These are phyloP conservation scores for Tricholoma terreum DNA, from an alignment of 768 basidiomycete genomes.

Conservation along the genomic window DNA sequence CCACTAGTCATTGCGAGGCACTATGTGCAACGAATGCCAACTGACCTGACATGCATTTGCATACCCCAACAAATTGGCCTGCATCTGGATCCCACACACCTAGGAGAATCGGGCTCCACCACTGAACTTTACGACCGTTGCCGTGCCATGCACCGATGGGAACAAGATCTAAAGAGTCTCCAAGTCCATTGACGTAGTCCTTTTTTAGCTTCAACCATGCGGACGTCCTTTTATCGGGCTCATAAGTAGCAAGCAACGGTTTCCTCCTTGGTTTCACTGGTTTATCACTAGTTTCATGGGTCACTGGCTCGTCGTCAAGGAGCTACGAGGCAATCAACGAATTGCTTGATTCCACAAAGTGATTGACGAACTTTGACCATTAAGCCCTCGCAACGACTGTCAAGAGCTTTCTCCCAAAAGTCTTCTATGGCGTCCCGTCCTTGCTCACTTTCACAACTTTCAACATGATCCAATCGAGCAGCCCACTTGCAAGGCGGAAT, in stretches of 20 bases:
- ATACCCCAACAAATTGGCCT: conserved; percentile 69
- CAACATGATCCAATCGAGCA: conserved; percentile 73
- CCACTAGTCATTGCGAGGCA: background rate
- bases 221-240: conserved; percentile 82
- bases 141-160: conserved; percentile 88
- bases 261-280: conserved; percentile 48
- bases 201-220: conserved; percentile 94
- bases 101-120: conserved; percentile 91
- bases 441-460: conserved; percentile 61
- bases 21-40: background rate
- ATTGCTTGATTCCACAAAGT: background rate
- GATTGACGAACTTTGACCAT: conserved; percentile 73
- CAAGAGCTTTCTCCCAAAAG: conserved; percentile 75
- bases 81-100: conserved; percentile 66
- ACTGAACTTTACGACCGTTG: conserved; percentile 81
- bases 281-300: conserved; percentile 32
- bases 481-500: conserved; percentile 37
- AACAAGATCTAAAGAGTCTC: conserved; percentile 72
- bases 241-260: conserved; percentile 80
- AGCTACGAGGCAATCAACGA: conserved; percentile 40
- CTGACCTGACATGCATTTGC: conserved; percentile 87
- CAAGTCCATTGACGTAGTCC: conserved; percentile 79
- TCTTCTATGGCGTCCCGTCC: conserved; percentile 62
- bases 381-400: conserved; percentile 83
- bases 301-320: conserved; percentile 51